A percentile compares a stretch with the other conserved stretches of the same genome.
phyloP scores from a whole-genome alignment of 208 protist genomes.

The Vickermania spadyakhi region DNA sequence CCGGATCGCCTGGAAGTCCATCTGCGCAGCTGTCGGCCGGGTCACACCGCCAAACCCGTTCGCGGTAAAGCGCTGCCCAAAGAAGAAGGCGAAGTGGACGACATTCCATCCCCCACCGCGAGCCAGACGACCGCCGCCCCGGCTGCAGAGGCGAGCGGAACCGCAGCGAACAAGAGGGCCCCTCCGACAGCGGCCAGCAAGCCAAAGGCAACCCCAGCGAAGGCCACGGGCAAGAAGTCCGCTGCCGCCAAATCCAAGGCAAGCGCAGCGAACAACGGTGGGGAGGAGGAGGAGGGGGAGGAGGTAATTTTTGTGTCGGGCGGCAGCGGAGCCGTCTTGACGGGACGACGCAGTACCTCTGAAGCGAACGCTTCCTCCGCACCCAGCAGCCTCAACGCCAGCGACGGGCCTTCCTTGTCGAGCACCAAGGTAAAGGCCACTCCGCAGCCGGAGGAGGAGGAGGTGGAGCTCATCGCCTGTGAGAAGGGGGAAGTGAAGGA shows the following conservation, averaged over 20 bases:
- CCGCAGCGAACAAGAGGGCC: too few relatives aligned
- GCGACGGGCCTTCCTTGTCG: neutral
- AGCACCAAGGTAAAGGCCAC: neutral
- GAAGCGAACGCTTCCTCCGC: neutral
- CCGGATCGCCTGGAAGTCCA: conserved; percentile 87
- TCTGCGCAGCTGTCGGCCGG: conserved; percentile 78
- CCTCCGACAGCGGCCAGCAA: neutral
- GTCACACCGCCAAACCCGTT: conserved; percentile 28
- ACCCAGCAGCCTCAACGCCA: neutral
- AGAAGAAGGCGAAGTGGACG: neutral
- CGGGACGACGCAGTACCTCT: too few relatives aligned
- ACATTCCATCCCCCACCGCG: too few relatives aligned
- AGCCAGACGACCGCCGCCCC: too few relatives aligned
- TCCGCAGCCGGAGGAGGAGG: neutral
- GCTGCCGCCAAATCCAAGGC: neutral
- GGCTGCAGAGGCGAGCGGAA: neutral
- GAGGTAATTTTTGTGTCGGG: too few relatives aligned
- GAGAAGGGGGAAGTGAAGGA: conserved; percentile 1
- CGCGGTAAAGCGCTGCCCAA: neutral
- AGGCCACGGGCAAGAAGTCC: neutral
- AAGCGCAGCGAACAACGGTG: neutral
- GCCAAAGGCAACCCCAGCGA: too few relatives aligned
- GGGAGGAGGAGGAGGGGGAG: neutral
- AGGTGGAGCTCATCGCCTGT: neutral
- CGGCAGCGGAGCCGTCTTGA: too few relatives aligned